Evolutionary conservation across 257 asterid species (phyloP).

Genomic region (Solanum virginianum): DNA sequence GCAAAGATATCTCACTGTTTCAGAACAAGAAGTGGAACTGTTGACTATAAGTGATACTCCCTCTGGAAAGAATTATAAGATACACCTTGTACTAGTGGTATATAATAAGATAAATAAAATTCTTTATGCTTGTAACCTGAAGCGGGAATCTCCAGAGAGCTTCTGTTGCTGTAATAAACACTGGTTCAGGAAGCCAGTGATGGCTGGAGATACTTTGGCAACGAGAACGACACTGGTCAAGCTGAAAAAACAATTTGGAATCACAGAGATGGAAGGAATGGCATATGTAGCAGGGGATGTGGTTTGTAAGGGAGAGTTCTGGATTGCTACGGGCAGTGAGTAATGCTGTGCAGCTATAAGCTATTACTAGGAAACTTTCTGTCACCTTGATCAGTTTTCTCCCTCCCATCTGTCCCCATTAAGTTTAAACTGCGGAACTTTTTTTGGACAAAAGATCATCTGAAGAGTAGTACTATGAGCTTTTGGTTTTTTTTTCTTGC

Average conservation of each 20-base stretch:
- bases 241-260: slow-evolving; percentile 68
- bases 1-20: background rate
- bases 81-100: background rate
- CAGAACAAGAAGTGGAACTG: background rate
- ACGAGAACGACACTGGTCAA: slow-evolving; percentile 63
- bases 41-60: background rate
- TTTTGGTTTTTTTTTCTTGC: background rate
- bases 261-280: slow-evolving; percentile 77
- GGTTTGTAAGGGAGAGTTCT: slow-evolving; percentile 82
- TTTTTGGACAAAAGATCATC: background rate
- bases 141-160: slow-evolving; percentile 49
- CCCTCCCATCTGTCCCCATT: background rate
- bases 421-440: background rate
- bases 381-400: background rate
- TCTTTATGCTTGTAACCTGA: slow-evolving; percentile 52
- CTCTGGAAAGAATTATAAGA: background rate
- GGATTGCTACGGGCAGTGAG: slow-evolving; percentile 58
- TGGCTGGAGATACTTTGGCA: slow-evolving; percentile 68
- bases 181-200: slow-evolving; percentile 66
- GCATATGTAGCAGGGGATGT: slow-evolving; percentile 64
- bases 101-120: background rate
- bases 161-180: slow-evolving; percentile 72
- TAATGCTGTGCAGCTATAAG: background rate
- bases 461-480: background rate
- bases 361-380: background rate